Evolutionary conservation across 2,329 filamentous ascomycete species (phyloP).

Genomic region (Fusarium floridanum): DNA sequence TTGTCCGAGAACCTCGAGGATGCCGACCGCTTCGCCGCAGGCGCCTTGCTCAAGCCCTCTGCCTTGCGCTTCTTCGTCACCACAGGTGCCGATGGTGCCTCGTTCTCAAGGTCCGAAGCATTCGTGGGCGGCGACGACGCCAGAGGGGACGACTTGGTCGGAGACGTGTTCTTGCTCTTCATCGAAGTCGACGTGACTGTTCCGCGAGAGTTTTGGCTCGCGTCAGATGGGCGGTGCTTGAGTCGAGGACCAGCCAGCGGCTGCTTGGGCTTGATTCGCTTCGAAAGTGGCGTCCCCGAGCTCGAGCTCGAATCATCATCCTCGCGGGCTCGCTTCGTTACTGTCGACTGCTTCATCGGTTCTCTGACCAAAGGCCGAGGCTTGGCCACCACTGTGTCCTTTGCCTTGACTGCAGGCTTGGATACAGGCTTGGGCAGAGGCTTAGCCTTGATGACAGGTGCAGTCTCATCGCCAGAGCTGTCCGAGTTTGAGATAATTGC

Average conservation of each 20-base stretch:
- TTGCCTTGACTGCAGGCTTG: constrained; percentile 44
- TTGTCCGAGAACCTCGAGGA: constrained; percentile 52
- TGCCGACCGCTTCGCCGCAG: constrained; percentile 48
- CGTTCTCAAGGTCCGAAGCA: constrained; percentile 70
- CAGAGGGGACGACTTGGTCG: constrained; percentile 73
- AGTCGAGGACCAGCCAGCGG: constrained; percentile 48
- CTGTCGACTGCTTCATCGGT: constrained; percentile 51
- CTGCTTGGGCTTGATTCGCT: constrained; percentile 67
- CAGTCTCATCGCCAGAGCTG: constrained; percentile 64
- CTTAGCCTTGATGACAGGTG: constrained; percentile 52
- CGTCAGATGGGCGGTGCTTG: constrained; percentile 64
- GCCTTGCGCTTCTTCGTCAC: constrained; percentile 60
- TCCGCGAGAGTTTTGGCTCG: constrained; percentile 61
- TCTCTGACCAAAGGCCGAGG: constrained; percentile 48
- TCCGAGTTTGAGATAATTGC: constrained; percentile 70
- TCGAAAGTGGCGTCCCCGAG: constrained; percentile 69
- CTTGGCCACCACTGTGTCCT: constrained; percentile 51
- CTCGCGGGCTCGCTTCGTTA: constrained; percentile 65
- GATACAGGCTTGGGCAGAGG: constrained; percentile 31
- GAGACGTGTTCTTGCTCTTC: constrained; percentile 68
- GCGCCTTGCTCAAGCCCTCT: constrained; percentile 43
- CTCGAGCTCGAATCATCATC: constrained; percentile 69
- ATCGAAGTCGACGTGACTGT: constrained; percentile 54
- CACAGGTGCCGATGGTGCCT: constrained; percentile 47
- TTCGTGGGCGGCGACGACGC: constrained; percentile 76